Evolutionary conservation across 202 grass and related monocot species (phyloP).

Genomic region (Thinopyrum obtusiflorum): DNA sequence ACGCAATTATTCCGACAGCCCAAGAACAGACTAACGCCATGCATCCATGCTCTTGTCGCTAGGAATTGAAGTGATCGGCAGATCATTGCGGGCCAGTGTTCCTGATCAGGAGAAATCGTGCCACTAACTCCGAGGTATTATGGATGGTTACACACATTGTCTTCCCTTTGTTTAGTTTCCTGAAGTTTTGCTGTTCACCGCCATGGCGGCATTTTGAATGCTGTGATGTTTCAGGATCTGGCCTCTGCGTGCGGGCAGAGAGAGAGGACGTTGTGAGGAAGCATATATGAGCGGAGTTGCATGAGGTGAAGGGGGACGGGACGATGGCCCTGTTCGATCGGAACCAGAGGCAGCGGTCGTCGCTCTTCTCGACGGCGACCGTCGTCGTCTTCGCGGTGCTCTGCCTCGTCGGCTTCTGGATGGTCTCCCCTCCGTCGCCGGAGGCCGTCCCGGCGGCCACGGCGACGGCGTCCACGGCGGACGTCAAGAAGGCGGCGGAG

Average conservation of each 20-base stretch:
- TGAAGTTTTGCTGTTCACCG: not conserved
- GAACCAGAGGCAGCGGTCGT: conserved; percentile 55
- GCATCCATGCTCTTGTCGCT: not conserved
- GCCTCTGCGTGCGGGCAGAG: not conserved
- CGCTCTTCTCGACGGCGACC: conserved; percentile 61
- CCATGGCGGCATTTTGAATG: not conserved
- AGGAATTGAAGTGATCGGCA: not conserved
- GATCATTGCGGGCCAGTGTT: not conserved
- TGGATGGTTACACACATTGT: not conserved
- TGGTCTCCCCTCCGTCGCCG: conserved; percentile 52
- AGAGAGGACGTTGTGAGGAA: not conserved
- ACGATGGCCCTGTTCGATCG: conserved; percentile 73
- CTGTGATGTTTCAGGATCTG: not conserved
- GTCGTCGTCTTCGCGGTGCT: conserved; percentile 58
- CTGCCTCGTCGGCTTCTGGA: conserved; percentile 81
- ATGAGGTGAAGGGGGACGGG: conserved; percentile 30
- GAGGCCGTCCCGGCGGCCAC: conserved; percentile 39
- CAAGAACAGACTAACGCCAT: not conserved
- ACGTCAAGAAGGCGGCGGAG: conserved; percentile 24
- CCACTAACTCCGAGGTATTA: not conserved
- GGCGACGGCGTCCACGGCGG: conserved; percentile 21
- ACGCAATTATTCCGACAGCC: not conserved
- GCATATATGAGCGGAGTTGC: not conserved
- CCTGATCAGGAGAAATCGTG: not conserved
- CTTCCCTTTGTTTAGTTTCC: not conserved